A percentile compares a stretch with the other conserved stretches of the same genome.
Conservation (phyloP, 805 yeast genomes). For the Hanseniaspora taiwanica region DNA sequence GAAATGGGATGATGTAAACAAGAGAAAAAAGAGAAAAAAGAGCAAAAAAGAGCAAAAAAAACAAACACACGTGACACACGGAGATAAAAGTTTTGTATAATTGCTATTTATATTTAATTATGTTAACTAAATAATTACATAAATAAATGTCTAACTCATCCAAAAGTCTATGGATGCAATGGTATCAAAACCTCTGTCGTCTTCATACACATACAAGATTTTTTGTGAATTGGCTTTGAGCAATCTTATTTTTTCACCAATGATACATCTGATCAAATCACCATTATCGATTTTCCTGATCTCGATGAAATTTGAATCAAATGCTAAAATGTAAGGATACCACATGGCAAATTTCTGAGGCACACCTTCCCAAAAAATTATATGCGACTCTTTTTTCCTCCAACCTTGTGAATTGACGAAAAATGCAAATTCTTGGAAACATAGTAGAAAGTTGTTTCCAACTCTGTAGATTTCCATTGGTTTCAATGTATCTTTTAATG, state of each 20-base stretch:
- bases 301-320: constrained; percentile 83
- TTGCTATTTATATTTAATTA: not conserved
- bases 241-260: constrained; percentile 84
- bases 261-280: constrained; percentile 72
- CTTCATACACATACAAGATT: constrained; percentile 83
- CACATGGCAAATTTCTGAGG: constrained; percentile 88
- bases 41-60: too few species aligned
- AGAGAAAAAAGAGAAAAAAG: too few species aligned
- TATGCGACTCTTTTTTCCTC: constrained; percentile 90
- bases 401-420: constrained; percentile 92
- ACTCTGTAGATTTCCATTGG: constrained; percentile 88
- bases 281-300: constrained; percentile 76
- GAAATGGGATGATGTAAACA: too few species aligned
- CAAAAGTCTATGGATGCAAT: constrained; percentile 89
- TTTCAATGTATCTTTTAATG: constrained; percentile 52
- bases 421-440: constrained; percentile 88
- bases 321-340: constrained; percentile 86
- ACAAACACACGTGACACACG: too few species aligned
- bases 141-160: constrained; percentile 25
- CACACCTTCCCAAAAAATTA: constrained; percentile 91
- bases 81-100: too few species aligned
- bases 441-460: constrained; percentile 74
- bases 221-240: constrained; percentile 87
- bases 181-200: constrained; percentile 80
- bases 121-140: constrained; percentile 1